Evolutionary conservation across 306 rosid genomes (phyloP), one percentile per base, ranked within the genome.

Genomic region (Betula pendula): DNA sequence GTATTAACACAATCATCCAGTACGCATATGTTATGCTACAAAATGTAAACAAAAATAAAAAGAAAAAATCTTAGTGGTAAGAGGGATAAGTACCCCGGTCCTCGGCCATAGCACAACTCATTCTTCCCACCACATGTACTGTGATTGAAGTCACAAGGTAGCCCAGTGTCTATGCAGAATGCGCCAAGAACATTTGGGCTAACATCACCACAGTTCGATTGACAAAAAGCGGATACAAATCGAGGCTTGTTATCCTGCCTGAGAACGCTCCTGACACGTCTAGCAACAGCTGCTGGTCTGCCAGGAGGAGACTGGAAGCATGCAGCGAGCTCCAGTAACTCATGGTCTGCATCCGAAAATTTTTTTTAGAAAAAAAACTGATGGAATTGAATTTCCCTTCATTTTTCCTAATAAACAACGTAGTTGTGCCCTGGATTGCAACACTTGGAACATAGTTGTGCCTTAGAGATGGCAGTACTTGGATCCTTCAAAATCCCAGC

Each of bases 181-280:
- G 98, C 85, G 56, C 97, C 98, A 60, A 89, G 89, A 76, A 94
- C 97, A 80, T 94, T 94, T 71, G 98, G 98, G 83, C 96, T 94
- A 75, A 94, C 98, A 86, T 94, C 98, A 70, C 98, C 98, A 71
- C 94, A 91, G 80, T 94, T 94, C 22, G 98, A 84, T 77, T 94
- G 98, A 75, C 98, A 94, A 83, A 94, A 94, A 60, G 93, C 98
- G 74, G 98, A 88, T 24, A 91, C 97, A 85, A 94, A 94, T 74
- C 63, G 76, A 74, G 97, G 94, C 79, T 80, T 86, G 74, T 81
- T 86, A 82, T 71, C 89, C 72, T 86, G 86, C 88, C 81, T 81
- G 35, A 76, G 80, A 81, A 84, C 79, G 79, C 87, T 84, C 79
- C 98, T 88, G 77, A 94, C 97, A 63, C 96, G 94, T 75, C 82